Evolutionary conservation across 257 asterid species (phyloP).

Genomic region (Leonotis leonurus): DNA sequence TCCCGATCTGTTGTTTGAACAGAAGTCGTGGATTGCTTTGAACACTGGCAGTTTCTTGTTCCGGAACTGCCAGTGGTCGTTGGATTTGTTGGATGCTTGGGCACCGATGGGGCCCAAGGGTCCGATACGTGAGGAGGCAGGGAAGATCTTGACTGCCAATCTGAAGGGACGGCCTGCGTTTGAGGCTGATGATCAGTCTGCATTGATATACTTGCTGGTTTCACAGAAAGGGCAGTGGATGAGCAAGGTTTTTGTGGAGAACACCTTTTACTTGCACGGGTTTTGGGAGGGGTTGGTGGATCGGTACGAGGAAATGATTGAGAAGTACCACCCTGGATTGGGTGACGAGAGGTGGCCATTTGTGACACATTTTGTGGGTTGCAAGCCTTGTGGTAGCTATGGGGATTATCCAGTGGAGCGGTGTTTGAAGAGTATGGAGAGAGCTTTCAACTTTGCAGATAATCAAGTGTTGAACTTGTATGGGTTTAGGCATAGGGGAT

Average conservation of each 20-base stretch:
- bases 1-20: constrained; percentile 58
- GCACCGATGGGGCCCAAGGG: constrained; percentile 97
- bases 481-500: constrained; percentile 88
- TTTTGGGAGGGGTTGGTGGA: constrained; percentile 95
- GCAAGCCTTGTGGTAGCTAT: constrained; percentile 91
- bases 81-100: constrained; percentile 94
- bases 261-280: constrained; percentile 74
- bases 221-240: constrained; percentile 62
- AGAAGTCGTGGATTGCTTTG: constrained; percentile 87
- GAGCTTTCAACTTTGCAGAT: constrained; percentile 92
- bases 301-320: constrained; percentile 86
- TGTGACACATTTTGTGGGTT: constrained; percentile 93
- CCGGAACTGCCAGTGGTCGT: constrained; percentile 88
- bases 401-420: constrained; percentile 88
- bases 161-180: constrained; percentile 87
- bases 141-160: constrained; percentile 72
- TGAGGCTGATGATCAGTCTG: constrained; percentile 97
- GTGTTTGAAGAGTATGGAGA: constrained; percentile 90
- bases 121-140: constrained; percentile 74
- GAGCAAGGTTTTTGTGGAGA: constrained; percentile 77
- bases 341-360: constrained; percentile 99
- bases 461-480: constrained; percentile 79
- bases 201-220: constrained; percentile 67
- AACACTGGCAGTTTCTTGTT: constrained; percentile 84
- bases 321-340: constrained; percentile 77